Evolutionary conservation across 2,329 filamentous ascomycete species (phyloP).

Genomic region (Akanthomyces dipterigenus): DNA sequence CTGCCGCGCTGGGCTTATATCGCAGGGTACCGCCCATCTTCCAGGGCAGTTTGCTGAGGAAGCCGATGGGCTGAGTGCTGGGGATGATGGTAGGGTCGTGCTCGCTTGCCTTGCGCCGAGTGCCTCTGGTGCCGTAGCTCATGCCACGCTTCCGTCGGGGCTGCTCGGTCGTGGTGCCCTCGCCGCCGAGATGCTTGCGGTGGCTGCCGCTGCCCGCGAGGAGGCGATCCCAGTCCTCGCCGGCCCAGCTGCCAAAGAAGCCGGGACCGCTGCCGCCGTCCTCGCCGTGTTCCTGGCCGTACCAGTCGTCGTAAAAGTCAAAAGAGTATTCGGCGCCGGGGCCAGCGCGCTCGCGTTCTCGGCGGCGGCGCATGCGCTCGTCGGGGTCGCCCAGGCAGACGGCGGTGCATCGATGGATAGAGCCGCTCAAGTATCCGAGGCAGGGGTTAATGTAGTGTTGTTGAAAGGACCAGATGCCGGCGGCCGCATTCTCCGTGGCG

Average conservation of each 20-base stretch:
- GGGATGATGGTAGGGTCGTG: slow-evolving; percentile 88
- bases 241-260: slow-evolving; percentile 66
- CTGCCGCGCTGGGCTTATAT: slow-evolving; percentile 86
- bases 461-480: slow-evolving; percentile 81
- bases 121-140: slow-evolving; percentile 74
- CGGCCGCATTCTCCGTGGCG: slow-evolving; percentile 86
- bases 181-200: slow-evolving; percentile 27
- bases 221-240: slow-evolving; percentile 78
- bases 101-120: slow-evolving; percentile 42
- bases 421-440: slow-evolving; percentile 57
- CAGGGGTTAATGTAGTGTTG: slow-evolving; percentile 83
- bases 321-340: slow-evolving; percentile 77
- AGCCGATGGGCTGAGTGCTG: slow-evolving; percentile 77
- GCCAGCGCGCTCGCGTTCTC: slow-evolving; percentile 53
- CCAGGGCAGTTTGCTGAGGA: slow-evolving; percentile 77
- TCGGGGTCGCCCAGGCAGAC: slow-evolving; percentile 66
- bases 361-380: slow-evolving; percentile 61
- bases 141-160: slow-evolving; percentile 71
- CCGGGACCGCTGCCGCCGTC: slow-evolving; percentile 35
- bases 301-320: slow-evolving; percentile 98
- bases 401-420: slow-evolving; percentile 65
- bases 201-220: slow-evolving; percentile 60
- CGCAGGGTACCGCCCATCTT: slow-evolving; percentile 73
- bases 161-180: slow-evolving; percentile 45
- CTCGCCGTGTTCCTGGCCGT: slow-evolving; percentile 49